Conservation (phyloP, 202 grass and related monocot species). For the Sporobolus alterniflorus region DNA sequence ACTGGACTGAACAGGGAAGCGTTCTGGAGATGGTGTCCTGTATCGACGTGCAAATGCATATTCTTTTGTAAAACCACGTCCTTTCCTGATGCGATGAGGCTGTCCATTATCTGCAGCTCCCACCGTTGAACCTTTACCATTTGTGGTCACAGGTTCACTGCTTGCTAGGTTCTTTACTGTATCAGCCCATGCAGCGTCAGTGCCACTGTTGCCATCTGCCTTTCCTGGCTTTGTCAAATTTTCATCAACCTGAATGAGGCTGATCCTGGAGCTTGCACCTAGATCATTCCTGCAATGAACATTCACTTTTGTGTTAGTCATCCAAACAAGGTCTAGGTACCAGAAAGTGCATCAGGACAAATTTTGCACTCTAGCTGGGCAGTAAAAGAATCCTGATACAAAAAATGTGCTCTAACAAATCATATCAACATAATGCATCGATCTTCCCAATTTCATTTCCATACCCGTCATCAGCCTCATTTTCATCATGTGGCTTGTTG, state of each 20-base stretch:
- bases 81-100: conserved; percentile 72
- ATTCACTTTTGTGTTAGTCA: conserved; percentile 4
- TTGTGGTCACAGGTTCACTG: conserved; percentile 48
- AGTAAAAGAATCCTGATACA: conserved; percentile 5
- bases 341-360: conserved; percentile 12
- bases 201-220: conserved; percentile 20
- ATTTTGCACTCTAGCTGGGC: not conserved
- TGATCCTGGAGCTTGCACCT: conserved; percentile 28
- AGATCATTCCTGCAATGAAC: conserved; percentile 44
- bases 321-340: not conserved
- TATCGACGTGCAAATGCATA: conserved; percentile 75
- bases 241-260: conserved; percentile 23
- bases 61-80: conserved; percentile 74
- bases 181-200: conserved; percentile 37
- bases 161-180: conserved; percentile 23
- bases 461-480: conserved; percentile 29
- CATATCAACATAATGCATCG: conserved; percentile 34
- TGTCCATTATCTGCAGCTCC: conserved; percentile 46
- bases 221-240: conserved; percentile 21
- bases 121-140: conserved; percentile 40
- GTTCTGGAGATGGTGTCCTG: conserved; percentile 78
- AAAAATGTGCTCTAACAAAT: conserved; percentile 1
- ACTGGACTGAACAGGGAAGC: conserved; percentile 38
- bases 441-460: conserved; percentile 49
- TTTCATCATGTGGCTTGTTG: conserved; percentile 33